These are phyloP conservation scores for Chrysanthemum lavandulifolium DNA, from an alignment of 129 eudicot species.

Conservation along the genomic window DNA sequence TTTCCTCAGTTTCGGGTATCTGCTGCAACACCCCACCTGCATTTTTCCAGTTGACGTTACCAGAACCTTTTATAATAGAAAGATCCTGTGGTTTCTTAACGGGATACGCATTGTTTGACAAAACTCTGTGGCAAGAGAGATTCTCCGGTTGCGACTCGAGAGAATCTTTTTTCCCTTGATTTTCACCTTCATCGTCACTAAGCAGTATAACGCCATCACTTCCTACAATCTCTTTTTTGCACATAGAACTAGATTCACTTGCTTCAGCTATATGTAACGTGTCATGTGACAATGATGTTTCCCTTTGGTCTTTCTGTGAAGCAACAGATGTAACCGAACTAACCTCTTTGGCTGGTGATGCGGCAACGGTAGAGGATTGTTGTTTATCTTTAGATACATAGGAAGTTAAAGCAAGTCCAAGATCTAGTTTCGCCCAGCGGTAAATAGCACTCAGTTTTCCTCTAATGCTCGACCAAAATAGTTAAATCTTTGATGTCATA, in stretches of 20 bases:
- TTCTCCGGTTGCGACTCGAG: constrained; percentile 27
- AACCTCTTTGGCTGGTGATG: constrained; percentile 25
- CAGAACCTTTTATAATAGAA: constrained; percentile 15
- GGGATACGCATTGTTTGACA: constrained; percentile 7
- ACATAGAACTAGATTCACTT: too few relatives aligned
- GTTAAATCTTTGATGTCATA: constrained; percentile 79
- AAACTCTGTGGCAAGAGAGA: constrained; percentile 30
- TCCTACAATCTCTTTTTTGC: too few relatives aligned
- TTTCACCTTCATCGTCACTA: constrained; percentile 85
- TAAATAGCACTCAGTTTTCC: constrained; percentile 90
- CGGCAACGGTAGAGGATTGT: constrained; percentile 34
- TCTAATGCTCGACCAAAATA: constrained; percentile 89
- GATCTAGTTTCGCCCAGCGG: constrained; percentile 95
- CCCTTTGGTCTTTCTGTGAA: constrained; percentile 31
- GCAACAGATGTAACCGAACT: constrained; percentile 20
- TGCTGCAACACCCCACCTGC: constrained; percentile 26
- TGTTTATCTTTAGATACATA: constrained; percentile 61
- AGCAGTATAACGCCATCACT: constrained; percentile 45
- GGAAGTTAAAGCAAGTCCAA: constrained; percentile 80
- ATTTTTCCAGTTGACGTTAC: constrained; percentile 30
- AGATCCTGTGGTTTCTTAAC: constrained; percentile 26
- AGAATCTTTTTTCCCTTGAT: constrained; percentile 35
- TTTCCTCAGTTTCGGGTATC: constrained; percentile 41
- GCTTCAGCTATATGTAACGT: constrained; percentile 22
- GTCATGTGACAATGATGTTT: constrained; percentile 23